Evolutionary conservation across 192 early-diverging fungal genomes (phyloP).

Genomic region (Pilaira anomala): DNA sequence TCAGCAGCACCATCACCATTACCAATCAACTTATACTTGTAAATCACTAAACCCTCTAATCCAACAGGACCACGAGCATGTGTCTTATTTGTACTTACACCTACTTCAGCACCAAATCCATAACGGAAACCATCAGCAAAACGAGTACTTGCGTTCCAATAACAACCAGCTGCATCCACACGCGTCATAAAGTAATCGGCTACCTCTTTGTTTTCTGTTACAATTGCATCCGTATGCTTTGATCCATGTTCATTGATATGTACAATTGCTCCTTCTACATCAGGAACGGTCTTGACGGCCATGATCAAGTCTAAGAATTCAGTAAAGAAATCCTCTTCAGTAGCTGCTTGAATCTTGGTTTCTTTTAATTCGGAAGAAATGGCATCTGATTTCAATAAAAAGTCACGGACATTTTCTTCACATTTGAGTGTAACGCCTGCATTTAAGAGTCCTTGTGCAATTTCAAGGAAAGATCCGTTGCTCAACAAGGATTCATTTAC

Average conservation of each 20-base stretch:
- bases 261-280: constrained; percentile 74
- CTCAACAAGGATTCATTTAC: constrained; percentile 59
- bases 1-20: constrained; percentile 79
- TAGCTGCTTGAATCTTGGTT: constrained; percentile 29
- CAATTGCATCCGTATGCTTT: constrained; percentile 95
- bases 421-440: constrained; percentile 60
- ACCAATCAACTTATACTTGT: constrained; percentile 94
- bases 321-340: constrained; percentile 76
- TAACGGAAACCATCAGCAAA: constrained; percentile 99
- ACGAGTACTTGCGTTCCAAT: constrained; percentile 93
- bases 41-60: constrained; percentile 95
- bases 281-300: constrained; percentile 75
- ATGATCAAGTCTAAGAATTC: constrained; percentile 89
- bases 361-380: constrained; percentile 11
- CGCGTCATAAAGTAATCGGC: constrained; percentile 86
- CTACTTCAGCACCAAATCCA: constrained; percentile 98
- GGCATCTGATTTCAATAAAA: constrained; percentile 23
- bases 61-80: constrained; percentile 98
- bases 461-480: constrained; percentile 41
- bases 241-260: constrained; percentile 94
- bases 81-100: constrained; percentile 97
- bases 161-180: constrained; percentile 97
- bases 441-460: constrained; percentile 59
- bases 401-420: constrained; percentile 50
- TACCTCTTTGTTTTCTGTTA: constrained; percentile 69